phyloP scores from a whole-genome alignment of 2,329 filamentous ascomycete species.

The Cadophora sp. region DNA sequence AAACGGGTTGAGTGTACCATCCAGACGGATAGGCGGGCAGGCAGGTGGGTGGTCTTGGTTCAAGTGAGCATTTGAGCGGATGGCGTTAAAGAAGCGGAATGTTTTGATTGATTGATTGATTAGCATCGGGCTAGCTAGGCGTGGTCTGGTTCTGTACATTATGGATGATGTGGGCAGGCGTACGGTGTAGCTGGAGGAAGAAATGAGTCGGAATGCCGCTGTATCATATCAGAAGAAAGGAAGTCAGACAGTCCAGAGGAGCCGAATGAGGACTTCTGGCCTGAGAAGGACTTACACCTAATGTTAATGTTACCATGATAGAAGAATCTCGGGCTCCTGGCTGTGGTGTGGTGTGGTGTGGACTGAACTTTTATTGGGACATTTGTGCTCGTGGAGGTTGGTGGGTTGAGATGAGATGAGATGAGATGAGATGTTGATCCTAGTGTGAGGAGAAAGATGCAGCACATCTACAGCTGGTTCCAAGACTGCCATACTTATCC shows the following conservation, averaged over 20 bases:
- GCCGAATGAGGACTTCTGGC: no score
- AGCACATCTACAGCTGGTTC: no score
- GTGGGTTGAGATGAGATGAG: no score
- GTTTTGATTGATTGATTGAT: background rate
- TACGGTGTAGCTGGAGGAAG: background rate
- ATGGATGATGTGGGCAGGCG: background rate
- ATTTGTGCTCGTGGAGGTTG: no score
- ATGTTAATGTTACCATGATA: constrained; percentile 1
- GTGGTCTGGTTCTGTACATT: background rate
- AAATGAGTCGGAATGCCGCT: background rate
- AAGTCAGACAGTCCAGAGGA: background rate
- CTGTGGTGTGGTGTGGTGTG: no score
- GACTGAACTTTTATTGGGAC: no score
- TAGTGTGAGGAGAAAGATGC: no score
- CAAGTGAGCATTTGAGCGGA: constrained; percentile 11
- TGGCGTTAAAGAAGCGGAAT: constrained; percentile 11
- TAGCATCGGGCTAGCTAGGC: background rate
- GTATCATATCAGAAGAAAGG: background rate
- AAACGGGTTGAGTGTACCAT: background rate
- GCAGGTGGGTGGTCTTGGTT: background rate
- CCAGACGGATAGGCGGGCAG: background rate
- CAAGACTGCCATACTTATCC: no score
- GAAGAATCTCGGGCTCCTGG: no score
- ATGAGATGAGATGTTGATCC: no score
- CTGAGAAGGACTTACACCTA: background rate